Base-by-base conservation (phyloP, 23 red algal species). In the Gracilaria caudata region DNA sequence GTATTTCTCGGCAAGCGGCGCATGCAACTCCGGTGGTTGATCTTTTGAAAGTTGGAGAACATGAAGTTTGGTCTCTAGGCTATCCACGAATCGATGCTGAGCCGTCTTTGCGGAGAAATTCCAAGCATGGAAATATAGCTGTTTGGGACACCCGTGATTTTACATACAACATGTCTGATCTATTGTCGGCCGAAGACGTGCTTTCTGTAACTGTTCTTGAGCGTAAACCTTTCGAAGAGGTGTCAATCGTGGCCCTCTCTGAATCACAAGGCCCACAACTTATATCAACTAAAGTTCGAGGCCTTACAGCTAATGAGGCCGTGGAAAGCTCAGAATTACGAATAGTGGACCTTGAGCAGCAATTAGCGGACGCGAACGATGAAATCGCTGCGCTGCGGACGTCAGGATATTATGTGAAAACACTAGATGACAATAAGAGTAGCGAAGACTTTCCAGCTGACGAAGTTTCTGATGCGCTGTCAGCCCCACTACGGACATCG, bases 51-150 rank as follows among this genome's bases (percentile, higher is more conserved):
- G 49, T 91, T 81, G 87, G 87, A 47, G 61, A 72, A 32, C 32
- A 65, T 41, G 76, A 81, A 81, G 65, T 91, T 19, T 91, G 87
- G 87, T 82, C 77, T 57, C 37, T 91, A 32, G 53, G 39, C 7
- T 55, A 45, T 30, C 51, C 56, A 13, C 23, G 32, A 43, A 35
- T 9, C 12, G 51, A 60, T 35, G 29, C 29, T 60, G 32, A 58
- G 32, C 56, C 30, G 29, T 44, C 38, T 11, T 14, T 25, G 33
- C 77, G 0, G 25, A 20, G n/a, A 40, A 39, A 11, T 66, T 77
- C 85, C 21, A 79, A 47, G 5, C 51, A 79, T 36, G 47, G 61
- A 16, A 72, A 86, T 28, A 55, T 89, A 36, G 33, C 72, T 47
- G 32, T 60, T 25, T 89, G 85, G 85, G 85, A 89, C 51, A 64